Evolutionary conservation across 352 stramenopile species (phyloP).

Genomic region (Pythium rhizo-oryzae): DNA sequence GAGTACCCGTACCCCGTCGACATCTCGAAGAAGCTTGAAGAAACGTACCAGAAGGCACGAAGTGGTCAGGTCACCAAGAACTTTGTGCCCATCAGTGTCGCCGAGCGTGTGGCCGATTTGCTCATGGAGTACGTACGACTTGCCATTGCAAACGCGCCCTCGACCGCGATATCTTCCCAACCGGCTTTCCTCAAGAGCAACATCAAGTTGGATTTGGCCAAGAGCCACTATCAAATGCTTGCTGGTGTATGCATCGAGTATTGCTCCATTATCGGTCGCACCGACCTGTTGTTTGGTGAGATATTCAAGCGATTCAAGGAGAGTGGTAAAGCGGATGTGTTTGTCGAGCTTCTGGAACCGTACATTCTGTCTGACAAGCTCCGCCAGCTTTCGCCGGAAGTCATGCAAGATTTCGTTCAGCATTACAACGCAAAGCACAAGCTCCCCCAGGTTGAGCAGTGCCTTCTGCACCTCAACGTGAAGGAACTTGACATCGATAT

Average conservation of each 20-base stretch:
- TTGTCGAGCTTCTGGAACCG: conserved; percentile 93
- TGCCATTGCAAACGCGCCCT: conserved; percentile 82
- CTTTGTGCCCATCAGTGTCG: conserved; percentile 89
- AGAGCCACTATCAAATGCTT: conserved; percentile 97
- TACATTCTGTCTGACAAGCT: conserved; percentile 96
- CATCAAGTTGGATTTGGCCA: conserved; percentile 87
- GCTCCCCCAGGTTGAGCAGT: conserved; percentile 91
- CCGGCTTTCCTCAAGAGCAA: conserved; percentile 59
- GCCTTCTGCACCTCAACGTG: conserved; percentile 94
- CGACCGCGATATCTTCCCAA: conserved; percentile 31
- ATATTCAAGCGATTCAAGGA: conserved; percentile 90
- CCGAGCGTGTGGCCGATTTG: conserved; percentile 85
- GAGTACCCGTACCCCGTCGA: conserved; percentile 79
- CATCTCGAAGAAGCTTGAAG: conserved; percentile 84
- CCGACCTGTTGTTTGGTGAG: conserved; percentile 85
- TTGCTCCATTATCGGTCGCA: conserved; percentile 88
- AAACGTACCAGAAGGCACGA: conserved; percentile 83
- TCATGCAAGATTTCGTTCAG: conserved; percentile 93
- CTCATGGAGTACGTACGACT: conserved; percentile 91
- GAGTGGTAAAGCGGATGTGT: conserved; percentile 81
- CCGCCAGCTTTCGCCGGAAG: conserved; percentile 89
- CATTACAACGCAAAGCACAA: conserved; percentile 91
- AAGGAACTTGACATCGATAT: conserved; percentile 94
- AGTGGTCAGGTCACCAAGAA: conserved; percentile 86
- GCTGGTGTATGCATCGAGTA: conserved; percentile 96